Percentiles rank a stretch among this genome's conserved stretches.
Conservation (phyloP, 2,329 filamentous ascomycete genomes). For the Apiospora rasikravindrae region DNA sequence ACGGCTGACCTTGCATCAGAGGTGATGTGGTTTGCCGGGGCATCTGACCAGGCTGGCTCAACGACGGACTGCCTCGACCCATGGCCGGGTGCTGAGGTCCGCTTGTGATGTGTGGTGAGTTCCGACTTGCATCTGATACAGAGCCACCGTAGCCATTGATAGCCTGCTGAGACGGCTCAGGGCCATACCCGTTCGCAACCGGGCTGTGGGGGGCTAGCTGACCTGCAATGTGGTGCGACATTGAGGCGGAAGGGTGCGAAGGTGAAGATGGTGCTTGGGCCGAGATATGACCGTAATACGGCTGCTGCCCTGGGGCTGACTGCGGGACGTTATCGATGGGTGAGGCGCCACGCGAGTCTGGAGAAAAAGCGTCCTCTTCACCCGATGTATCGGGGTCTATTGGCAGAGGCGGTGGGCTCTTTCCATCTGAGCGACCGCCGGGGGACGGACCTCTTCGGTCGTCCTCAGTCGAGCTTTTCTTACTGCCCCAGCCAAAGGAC, state of each 20-base stretch:
- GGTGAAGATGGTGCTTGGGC: background rate
- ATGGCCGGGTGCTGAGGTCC: background rate
- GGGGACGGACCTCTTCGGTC: conserved; percentile 36
- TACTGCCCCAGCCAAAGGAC: conserved; percentile 53
- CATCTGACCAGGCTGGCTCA: conserved; percentile 29
- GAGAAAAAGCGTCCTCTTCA: background rate
- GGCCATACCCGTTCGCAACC: conserved; percentile 24
- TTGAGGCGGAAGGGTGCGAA: conserved; percentile 27
- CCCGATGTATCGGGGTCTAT: conserved; percentile 19
- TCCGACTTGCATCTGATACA: conserved; percentile 10
- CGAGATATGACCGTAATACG: conserved; percentile 11
- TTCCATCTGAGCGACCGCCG: conserved; percentile 31
- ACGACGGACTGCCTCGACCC: background rate
- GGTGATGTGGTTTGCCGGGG: conserved; percentile 25
- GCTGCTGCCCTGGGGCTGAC: background rate
- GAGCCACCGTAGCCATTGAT: conserved; percentile 23
- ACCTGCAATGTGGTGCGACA: conserved; percentile 25
- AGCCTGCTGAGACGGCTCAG: conserved; percentile 21
- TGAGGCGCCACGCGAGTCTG: conserved; percentile 1
- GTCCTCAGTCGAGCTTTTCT: conserved; percentile 36
- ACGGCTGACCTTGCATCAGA: conserved; percentile 31
- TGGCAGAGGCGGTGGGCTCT: conserved; percentile 30
- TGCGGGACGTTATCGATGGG: background rate
- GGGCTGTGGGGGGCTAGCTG: conserved; percentile 19
- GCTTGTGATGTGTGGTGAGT: background rate